Evolutionary conservation across 495 filamentous ascomycete genomes (phyloP), one percentile per base, ranked within the genome.

Genomic region (Podospora didyma): DNA sequence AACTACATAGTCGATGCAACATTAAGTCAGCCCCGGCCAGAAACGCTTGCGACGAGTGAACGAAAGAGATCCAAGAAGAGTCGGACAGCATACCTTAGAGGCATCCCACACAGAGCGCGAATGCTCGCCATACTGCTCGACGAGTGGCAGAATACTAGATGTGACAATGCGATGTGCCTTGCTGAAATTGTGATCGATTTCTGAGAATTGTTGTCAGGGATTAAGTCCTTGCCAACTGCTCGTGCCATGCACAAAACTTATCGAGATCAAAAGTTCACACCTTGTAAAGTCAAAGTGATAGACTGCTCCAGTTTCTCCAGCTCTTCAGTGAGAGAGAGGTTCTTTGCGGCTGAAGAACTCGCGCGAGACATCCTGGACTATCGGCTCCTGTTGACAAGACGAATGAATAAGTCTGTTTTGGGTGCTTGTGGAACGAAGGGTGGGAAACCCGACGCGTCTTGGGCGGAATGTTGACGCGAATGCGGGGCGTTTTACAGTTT

Each of bases 181-280:
- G 73, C 89, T 96, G 73, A 98, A 98, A 65, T 98, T 98, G 71
- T 90, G 87, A 70, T 98, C 94, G 74, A 98, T 98, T 74, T 98
- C 94, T 96, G 57, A 1, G 23, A 19, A 12, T 52, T 17, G 49
- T 19, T 12, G 51, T 67, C 22, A 64, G 62, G n/a, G n/a, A n/a
- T n/a, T n/a, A n/a, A n/a, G n/a, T n/a, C n/a, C n/a, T n/a, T n/a
- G n/a, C n/a, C n/a, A n/a, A n/a, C n/a, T n/a, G 26, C 4, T 31
- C 26, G 3, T 31, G 26, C 26, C 26, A 31, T 31, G 9, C 9
- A 31, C 26, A 31, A 31, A 31, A 31, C 4, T 31, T n/a, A n/a
- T n/a, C n/a, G n/a, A n/a, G n/a, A n/a, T n/a, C n/a, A n/a, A n/a
- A n/a, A 31, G 26, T 31, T 31, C 26, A 9, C 26, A 89, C 91